Base-by-base conservation (phyloP, 2,329 filamentous ascomycete species). In the Xylariales sp. region DNA sequence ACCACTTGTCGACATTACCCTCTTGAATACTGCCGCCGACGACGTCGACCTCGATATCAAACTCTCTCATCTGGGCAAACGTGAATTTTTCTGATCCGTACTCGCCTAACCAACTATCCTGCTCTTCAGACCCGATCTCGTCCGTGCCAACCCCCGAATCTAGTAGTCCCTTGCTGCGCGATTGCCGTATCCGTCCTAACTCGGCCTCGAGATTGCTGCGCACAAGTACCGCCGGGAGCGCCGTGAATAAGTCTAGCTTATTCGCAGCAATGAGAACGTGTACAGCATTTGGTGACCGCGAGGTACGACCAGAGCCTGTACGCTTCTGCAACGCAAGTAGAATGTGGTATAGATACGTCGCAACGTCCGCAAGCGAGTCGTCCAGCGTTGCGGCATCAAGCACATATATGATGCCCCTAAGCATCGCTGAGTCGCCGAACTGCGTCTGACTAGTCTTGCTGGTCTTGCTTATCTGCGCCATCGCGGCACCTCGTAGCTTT, bases 211-310 rank as follows among this genome's bases (percentile, higher is more conserved):
- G 83, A 71, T 87, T 88, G 61, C 85, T 85, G 79, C 88, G 91
- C 67, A 97, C 92, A 39, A 97, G 84, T 5, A 87, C 86, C 0
- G 92, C 88, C 0, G 96, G 96, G 59, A 97, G 82, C 7, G 95
- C 93, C 0, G 96, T 97, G 78, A 99, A 99, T 0, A 99, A 85
- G 79, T 99, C 96, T 77, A 94, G 87, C 85, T 99, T 99, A 81
- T 98, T 99, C 62, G 94, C 94, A 1, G 94, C 94, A 41, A 99
- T 84, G 43, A 99, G 85, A 7, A 99, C 86, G 0, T 92, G 90
- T 8, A 96, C 85, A 28, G 87, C 84, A 28, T 83, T 81, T 0
- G 87, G 85, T 0, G 83, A 84, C 73, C 89, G 90, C 53, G 85
- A 83, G 1, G 85, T 85, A 70, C 86, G 89, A 46, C 81, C 79